Evolutionary conservation across 345 rosid species (phyloP), one percentile per base, ranked within the genome.

Genomic region (Barbarea vulgaris): DNA sequence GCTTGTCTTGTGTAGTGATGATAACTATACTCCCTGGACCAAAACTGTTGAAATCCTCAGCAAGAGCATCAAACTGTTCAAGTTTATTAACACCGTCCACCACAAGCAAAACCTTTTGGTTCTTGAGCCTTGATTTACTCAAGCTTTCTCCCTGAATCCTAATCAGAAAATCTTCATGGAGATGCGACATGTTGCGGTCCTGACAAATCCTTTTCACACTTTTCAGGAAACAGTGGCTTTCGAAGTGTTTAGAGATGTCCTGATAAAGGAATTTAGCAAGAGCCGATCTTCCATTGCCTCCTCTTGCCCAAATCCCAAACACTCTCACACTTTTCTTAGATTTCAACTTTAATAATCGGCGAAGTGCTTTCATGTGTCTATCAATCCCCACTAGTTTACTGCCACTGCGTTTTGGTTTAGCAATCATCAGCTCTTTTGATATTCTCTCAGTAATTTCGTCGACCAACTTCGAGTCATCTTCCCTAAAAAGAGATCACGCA

Each of bases 21-120:
- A 78, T 66, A 58, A 74, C 78, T n/a, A 65, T 15, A 66, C 78
- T 74, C 25, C 78, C 78, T 0, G 59, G 59, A 66, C 77, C 74
- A 9, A 78, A 72, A 33, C 24, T 39, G 67, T 72, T 54, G 10
- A 44, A 73, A 0, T 52, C 67, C 30, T 67, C 63, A 15, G 67
- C 77, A 67, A 78, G 72, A 14, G 50, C 60, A 57, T 78, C 72
- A n/a, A 78, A 48, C 17, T 72, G 76, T 18, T 72, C 54, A 2
- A 63, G 53, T 3, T 27, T 63, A 52, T 63, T 34, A 3, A 41
- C 69, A 5, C 72, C 67, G 17, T 72, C 60, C 3, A 53, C 62
- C 19, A 78, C 77, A 25, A 78, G 61, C 15, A 78, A 48, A 31
- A 48, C 67, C 47, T 37, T 78, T 36, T 78, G 76, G 11, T 19